Percentiles rank a stretch among this genome's conserved stretches.
Conservation (phyloP, 192 early-diverging fungal genomes). For the Entomortierella chlamydospora region DNA sequence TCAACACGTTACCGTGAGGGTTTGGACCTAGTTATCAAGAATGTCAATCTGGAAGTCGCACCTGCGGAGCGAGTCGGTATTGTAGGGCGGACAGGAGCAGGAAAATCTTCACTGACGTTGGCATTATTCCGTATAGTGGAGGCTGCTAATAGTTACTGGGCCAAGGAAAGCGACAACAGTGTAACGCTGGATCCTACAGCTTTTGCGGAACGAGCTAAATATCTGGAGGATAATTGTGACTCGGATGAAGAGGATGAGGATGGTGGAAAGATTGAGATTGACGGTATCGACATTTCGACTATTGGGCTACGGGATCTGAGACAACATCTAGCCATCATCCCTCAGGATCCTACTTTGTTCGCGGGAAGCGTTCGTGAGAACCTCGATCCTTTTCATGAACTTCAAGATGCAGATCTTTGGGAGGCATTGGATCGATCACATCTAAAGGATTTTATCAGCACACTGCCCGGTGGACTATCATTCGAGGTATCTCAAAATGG, state of each 20-base stretch:
- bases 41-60: conserved; percentile 70
- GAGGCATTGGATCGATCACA: conserved; percentile 81
- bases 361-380: conserved; percentile 77
- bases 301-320: conserved; percentile 83
- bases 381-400: conserved; percentile 88
- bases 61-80: conserved; percentile 86
- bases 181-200: background rate
- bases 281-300: conserved; percentile 78
- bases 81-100: conserved; percentile 76
- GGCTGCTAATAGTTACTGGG: conserved; percentile 62
- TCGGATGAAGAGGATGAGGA: conserved; percentile 64
- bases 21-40: conserved; percentile 76
- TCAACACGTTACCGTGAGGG: conserved; percentile 82
- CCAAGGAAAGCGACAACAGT: conserved; percentile 54
- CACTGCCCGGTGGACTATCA: conserved; percentile 65
- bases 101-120: conserved; percentile 64
- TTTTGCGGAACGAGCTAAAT: conserved; percentile 7
- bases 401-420: conserved; percentile 80
- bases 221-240: background rate
- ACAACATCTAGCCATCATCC: conserved; percentile 83
- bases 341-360: conserved; percentile 74
- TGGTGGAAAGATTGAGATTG: conserved; percentile 76
- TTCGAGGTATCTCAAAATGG: conserved; percentile 84
- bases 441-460: conserved; percentile 55
- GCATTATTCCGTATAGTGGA: conserved; percentile 64